Percentiles rank a stretch among this genome's conserved stretches.
Evolutionary conservation across 176 grass and related monocot genomes (phyloP).

Genomic region (Thinopyrum elongatum): DNA sequence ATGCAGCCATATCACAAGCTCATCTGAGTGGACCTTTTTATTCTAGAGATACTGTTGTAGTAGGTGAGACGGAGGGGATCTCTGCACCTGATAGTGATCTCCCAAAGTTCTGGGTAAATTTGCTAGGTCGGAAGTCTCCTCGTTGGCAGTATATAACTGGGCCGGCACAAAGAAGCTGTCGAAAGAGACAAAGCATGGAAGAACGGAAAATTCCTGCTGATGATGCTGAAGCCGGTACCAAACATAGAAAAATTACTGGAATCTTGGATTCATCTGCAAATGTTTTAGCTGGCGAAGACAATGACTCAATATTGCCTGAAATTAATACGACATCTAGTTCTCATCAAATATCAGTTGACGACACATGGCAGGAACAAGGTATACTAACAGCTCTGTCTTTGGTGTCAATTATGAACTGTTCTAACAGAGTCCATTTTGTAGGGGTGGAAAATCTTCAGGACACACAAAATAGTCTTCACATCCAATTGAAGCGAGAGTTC

Average conservation of each 20-base stretch:
- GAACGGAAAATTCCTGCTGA: slow-evolving; percentile 32
- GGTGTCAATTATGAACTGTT: slow-evolving; percentile 5
- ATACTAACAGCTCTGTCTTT: slow-evolving; percentile 26
- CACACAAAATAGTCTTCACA: slow-evolving; percentile 57
- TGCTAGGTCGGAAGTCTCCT: slow-evolving; percentile 63
- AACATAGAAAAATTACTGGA: slow-evolving; percentile 52
- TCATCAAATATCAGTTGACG: slow-evolving; percentile 36
- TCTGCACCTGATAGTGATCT: slow-evolving; percentile 67
- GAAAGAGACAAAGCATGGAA: slow-evolving; percentile 60
- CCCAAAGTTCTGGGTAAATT: slow-evolving; percentile 71
- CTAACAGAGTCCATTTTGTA: slow-evolving; percentile 40
- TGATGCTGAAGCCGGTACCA: slow-evolving; percentile 55
- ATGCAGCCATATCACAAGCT: slow-evolving; percentile 47
- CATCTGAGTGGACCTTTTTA: slow-evolving; percentile 57
- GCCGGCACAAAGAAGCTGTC: slow-evolving; percentile 57
- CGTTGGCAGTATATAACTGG: slow-evolving; percentile 72
- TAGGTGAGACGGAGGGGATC: slow-evolving; percentile 68
- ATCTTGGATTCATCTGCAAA: slow-evolving; percentile 37
- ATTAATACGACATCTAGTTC: slow-evolving; percentile 26
- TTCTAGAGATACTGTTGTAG: slow-evolving; percentile 54
- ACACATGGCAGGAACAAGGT: slow-evolving; percentile 55
- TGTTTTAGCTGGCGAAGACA: slow-evolving; percentile 34
- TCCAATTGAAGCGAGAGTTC: slow-evolving; percentile 66
- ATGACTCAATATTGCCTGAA: slow-evolving; percentile 22
- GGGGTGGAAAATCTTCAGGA: slow-evolving; percentile 49